Base-by-base conservation (phyloP, 768 basidiomycete species). In the Tylopilus balloui region DNA sequence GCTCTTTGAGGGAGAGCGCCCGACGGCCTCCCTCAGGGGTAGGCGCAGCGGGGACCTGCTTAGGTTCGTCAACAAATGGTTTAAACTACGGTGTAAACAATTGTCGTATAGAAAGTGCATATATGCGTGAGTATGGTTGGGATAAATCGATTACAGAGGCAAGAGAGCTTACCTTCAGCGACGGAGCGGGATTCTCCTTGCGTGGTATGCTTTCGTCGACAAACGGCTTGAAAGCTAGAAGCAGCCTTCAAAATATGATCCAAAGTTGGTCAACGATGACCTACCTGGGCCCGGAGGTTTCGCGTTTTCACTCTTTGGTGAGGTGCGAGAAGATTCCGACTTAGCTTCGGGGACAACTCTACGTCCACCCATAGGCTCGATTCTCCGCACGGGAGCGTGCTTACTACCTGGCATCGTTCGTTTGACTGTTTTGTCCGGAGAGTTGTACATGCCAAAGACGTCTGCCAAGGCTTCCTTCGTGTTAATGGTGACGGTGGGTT, bases 401-500 rank as follows among this genome's bases (percentile, higher is more conserved):
- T 87, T 88, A 57, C 81, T 86, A 20, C 86, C 85, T 5, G 79
- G 77, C 56, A 74, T 63, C 14, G 72, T 57, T 21, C 76, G 67
- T 43, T 77, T 80, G 38, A 75, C 74, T 0, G 84, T 84, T 69
- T 83, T 88, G 52, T 89, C 88, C 3, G 88, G 88, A 9, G 88
- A 90, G 65, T 96, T 95, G 65, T 93, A 98, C 86, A 98, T 92
- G 45, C 85, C 87, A 69, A 94, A 92, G 35, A 98, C 92, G 61
- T 97, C 92, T 12, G 82, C 88, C 28, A 96, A 76, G 4, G 96
- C 96, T 54, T 92, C 90, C 65, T 92, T 94, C 24, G 96, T 99
- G 65, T 96, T 96, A 58, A 98, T 92, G 1, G 96, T 99, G 6
- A 98, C 85, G 0, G 90, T 92, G 4, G 89, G 88, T 64, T 92